phyloP scores from a whole-genome alignment of 148 eudicot species.

The Talinum fruticosum region DNA sequence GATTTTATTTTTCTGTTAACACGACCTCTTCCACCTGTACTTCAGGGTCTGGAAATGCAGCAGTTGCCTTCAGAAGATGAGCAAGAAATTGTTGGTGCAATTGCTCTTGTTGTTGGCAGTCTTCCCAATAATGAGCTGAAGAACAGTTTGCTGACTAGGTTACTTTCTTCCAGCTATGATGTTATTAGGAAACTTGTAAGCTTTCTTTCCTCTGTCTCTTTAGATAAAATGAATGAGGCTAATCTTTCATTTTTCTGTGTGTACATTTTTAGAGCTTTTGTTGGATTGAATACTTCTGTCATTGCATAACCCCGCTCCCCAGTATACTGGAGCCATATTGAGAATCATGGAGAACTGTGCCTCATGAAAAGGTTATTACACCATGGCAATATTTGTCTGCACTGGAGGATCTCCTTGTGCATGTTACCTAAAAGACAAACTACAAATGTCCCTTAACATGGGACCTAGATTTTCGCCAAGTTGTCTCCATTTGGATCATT shows the following conservation, averaged over 20 bases:
- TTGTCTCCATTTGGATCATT: neutral
- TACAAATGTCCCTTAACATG: neutral
- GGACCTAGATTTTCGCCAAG: neutral
- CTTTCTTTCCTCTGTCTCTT: constrained; percentile 9
- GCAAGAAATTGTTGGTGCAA: constrained; percentile 80
- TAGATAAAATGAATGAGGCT: neutral
- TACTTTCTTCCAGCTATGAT: constrained; percentile 78
- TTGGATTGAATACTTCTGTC: neutral
- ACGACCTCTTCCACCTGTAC: constrained; percentile 7
- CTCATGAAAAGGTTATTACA: neutral
- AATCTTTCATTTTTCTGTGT: neutral
- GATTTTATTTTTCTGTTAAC: constrained; percentile 4
- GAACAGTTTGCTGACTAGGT: constrained; percentile 64
- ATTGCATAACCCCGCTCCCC: neutral
- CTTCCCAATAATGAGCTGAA: constrained; percentile 65
- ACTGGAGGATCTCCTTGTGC: neutral
- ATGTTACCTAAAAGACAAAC: neutral
- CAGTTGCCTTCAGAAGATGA: constrained; percentile 73
- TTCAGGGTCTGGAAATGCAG: constrained; percentile 68
- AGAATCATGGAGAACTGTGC: neutral
- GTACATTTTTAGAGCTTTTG: neutral
- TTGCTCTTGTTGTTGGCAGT: constrained; percentile 59
- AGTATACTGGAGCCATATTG: neutral
- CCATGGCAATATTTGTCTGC: neutral
- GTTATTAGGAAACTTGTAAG: constrained; percentile 82